Base-by-base conservation (phyloP, 495 filamentous ascomycete genomes). In the Penicillium verhagenii region DNA sequence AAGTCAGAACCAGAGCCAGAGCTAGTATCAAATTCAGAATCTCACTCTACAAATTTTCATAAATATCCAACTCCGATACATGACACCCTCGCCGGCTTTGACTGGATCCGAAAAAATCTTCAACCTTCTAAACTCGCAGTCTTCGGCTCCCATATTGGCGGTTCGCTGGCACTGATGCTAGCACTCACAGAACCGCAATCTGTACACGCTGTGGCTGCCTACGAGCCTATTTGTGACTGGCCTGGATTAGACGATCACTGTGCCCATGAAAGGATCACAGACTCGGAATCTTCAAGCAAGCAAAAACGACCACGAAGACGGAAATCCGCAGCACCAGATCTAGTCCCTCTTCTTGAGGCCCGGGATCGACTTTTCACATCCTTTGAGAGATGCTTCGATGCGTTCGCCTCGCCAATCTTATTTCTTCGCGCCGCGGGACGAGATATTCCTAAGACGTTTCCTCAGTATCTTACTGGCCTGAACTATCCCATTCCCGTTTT, bases 351-450 rank as follows among this genome's bases (percentile, higher is more conserved):
- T 4, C 67, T 75, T 1, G 25, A 68, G n/a, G 72, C 72, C 1
- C 69, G 79, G 11, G 61, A 68, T 18, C 19, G 54, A 3, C 63
- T 79, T 20, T 86, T 86, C 59, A 20, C 61, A 3, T 72, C 68
- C 2, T 72, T 76, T 7, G 76, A 79, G 49, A 58, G 74, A 13
- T 82, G 72, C 58, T 83, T 83, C 39, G 82, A 85, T 54, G 68
- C 81, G 1, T 85, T 86, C 57, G 82, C 83, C 1, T 84, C 80
- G 5, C 82, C 83, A 0, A 67, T 82, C 7, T 70, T 83, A 4
- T 84, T 84, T 59, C 80, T 85, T 35, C 75, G 83, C 24, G 77
- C 79, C 1, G 58, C 79, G 0, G 76, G 73, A 1, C 65, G 63
- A 21, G 71, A 74, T 23, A 59, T 76, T 0, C 78, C 77, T 1